phyloP scores from a whole-genome alignment of 768 basidiomycete genomes.

The Lactarius sp. region DNA sequence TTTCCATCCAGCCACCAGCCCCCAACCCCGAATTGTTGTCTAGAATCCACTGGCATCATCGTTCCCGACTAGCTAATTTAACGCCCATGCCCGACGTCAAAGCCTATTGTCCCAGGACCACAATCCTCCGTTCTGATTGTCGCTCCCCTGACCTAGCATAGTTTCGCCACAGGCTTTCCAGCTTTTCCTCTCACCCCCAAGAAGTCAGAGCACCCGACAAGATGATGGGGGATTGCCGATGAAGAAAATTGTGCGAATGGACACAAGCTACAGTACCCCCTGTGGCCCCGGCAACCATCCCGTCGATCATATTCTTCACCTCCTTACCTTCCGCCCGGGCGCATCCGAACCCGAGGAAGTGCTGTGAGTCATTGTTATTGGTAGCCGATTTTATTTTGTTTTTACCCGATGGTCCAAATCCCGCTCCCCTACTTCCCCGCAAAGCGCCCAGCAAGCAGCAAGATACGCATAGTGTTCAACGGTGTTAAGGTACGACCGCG shows the following conservation, averaged over 20 bases:
- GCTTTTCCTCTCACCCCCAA: background rate
- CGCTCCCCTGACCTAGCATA: background rate
- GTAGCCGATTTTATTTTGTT: background rate
- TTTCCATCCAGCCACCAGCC: background rate
- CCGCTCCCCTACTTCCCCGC: background rate
- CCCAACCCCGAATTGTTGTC: background rate
- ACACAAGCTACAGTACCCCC: background rate
- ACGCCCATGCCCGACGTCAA: background rate
- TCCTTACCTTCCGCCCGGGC: background rate
- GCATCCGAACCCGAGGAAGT: background rate
- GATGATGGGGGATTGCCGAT: background rate
- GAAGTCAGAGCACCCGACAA: background rate
- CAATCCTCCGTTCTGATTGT: background rate
- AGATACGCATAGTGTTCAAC: background rate
- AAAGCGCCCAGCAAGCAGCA: background rate
- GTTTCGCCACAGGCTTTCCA: background rate
- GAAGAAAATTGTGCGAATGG: background rate
- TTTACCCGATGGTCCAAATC: background rate
- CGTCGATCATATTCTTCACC: background rate
- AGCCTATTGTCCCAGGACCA: background rate
- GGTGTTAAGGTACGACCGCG: background rate
- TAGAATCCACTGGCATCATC: background rate
- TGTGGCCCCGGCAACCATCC: background rate
- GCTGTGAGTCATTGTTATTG: background rate
- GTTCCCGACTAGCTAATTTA: background rate